Evolutionary conservation across 106 monocot genomes (phyloP).

Genomic region (Dioscorea zingiberensis): DNA sequence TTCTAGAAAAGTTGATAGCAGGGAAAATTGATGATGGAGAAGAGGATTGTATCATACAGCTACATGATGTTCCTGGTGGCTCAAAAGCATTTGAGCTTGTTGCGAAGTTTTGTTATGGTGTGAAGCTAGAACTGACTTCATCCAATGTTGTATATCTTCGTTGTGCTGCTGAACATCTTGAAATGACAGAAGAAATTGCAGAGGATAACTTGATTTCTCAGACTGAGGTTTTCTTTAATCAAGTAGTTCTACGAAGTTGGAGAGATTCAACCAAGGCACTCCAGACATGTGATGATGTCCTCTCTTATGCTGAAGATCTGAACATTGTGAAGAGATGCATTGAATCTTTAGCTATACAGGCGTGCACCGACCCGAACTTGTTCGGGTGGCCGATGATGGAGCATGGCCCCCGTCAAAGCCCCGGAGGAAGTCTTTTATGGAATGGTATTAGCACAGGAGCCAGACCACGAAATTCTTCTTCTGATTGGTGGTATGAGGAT

Average conservation of each 20-base stretch:
- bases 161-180: conserved; percentile 9
- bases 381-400: conserved; percentile 16
- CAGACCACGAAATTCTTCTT: conserved; percentile 1
- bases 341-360: conserved; percentile 9
- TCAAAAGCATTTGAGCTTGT: conserved; percentile 8
- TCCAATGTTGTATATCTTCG: conserved; percentile 6
- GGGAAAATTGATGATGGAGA: conserved; percentile 1
- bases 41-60: conserved; percentile 2
- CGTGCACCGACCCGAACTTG: conserved; percentile 10
- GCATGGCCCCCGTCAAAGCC: conserved; percentile 10
- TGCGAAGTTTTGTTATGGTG: conserved; percentile 9
- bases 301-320: conserved; percentile 7
- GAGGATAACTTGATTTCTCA: conserved; percentile 17
- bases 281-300: conserved; percentile 11
- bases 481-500: conserved; percentile 20
- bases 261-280: conserved; percentile 13
- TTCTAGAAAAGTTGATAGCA: conserved; percentile 9
- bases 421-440: conserved; percentile 9
- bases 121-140: conserved; percentile 10
- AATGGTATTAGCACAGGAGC: conserved; percentile 15
- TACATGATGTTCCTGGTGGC: conserved; percentile 8
- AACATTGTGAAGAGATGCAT: conserved; percentile 11
- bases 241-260: conserved; percentile 9
- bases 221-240: conserved; percentile 5
- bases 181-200: conserved; percentile 16